Evolutionary conservation across 352 stramenopile genomes (phyloP), one percentile per base, ranked within the genome.

Genomic region (Thraustotheca clavata): DNA sequence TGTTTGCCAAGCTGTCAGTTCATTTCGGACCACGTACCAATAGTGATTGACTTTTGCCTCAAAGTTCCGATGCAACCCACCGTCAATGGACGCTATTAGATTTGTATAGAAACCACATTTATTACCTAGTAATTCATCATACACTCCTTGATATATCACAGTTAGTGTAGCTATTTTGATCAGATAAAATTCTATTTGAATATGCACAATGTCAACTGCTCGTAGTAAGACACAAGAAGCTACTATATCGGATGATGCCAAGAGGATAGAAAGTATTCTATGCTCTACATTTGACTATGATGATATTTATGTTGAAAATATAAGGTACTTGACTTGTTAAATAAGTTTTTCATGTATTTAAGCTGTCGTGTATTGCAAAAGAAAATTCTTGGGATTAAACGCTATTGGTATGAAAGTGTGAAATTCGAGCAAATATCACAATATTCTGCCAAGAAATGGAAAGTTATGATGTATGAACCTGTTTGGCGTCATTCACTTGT

Each of bases 1-100:
- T 89, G 89, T 50, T 76, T 99, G 70, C 96, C 96, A 61, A 98
- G 97, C 62, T 96, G 93, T 49, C 89, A 98, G 76, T 98, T 92
- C 69, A 87, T 86, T 38, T 98, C 91, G 35, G 96, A 99, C 80
- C 96, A 99, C 77, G 80, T 99, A 62, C 94, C 96, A 79, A 69
- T 98, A 47, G 90, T 80, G 73, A 69, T 94, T 68, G 85, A 94
- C 70, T 94, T 94, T 69, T 88, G 80, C 69, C 84, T 94, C 73
- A 94, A 70, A 31, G 22, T 29, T 16, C 36, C 57, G 57, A 0
- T 61, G 8, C n/a, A 22, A 29, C 36, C 49, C 14, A 6, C 27
- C n/a, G 31, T 4, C 26, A 33, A 8, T 26, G 54, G 57, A 1
- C 57, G 57, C 41, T 65, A 65, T 49, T 65, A 65, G 39, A 52